Conservation (phyloP, 345 rosid species). For the Aegle marmelos region DNA sequence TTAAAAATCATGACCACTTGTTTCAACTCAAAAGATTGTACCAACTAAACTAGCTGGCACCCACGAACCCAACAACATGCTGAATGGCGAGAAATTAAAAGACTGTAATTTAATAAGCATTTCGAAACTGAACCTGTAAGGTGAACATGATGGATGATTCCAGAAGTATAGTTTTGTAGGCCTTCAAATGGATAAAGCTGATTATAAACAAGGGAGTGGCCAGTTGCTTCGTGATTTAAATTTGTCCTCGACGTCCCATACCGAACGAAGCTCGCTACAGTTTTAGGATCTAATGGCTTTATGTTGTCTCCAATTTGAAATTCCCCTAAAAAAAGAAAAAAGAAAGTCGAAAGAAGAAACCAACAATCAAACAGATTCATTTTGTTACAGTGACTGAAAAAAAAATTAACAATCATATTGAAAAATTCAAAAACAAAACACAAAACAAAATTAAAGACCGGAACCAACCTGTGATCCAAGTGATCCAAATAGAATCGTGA, state of each 20-base stretch:
- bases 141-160: conserved; percentile 84
- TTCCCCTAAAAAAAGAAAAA: conserved; percentile 43
- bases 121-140: conserved; percentile 41
- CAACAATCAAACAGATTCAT: conserved; percentile 2
- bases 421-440: background rate
- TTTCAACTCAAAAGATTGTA: background rate
- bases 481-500: conserved; percentile 65
- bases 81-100: background rate
- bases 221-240: conserved; percentile 35
- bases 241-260: conserved; percentile 35
- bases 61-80: no score
- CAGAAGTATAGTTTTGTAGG: conserved; percentile 72
- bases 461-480: conserved; percentile 67
- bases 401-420: background rate
- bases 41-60: background rate
- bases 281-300: conserved; percentile 46
- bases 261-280: conserved; percentile 63
- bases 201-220: conserved; percentile 63
- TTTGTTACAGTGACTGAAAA: no score
- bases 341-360: background rate
- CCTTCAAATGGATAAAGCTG: conserved; percentile 64
- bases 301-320: conserved; percentile 48
- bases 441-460: background rate
- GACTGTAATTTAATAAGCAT: background rate
- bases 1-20: no score